Evolutionary conservation across 768 basidiomycete genomes (phyloP).

Genomic region (Lactifluus subvellereus): DNA sequence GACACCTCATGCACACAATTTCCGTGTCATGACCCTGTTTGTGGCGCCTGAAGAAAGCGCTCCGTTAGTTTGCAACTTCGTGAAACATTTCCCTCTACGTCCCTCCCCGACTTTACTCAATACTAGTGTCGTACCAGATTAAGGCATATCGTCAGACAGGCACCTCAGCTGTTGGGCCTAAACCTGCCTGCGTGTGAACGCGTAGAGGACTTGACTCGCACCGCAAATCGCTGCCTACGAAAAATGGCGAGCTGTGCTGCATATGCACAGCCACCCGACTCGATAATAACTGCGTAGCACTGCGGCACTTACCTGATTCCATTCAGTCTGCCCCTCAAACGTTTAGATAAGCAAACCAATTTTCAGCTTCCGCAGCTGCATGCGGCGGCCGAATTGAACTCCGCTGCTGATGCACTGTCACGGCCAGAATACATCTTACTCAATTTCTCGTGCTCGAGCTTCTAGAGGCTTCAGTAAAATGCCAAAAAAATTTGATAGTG

Average conservation of each 20-base stretch:
- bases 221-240: not conserved
- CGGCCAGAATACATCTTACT: not conserved
- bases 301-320: not conserved
- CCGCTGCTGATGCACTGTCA: not conserved
- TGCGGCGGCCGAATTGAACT: not conserved
- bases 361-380: not conserved
- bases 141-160: not conserved
- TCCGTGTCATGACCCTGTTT: slow-evolving; percentile 1
- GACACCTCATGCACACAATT: not conserved
- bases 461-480: not conserved
- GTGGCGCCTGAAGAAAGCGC: not conserved
- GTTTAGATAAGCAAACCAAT: not conserved
- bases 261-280: not conserved
- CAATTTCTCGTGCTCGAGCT: not conserved
- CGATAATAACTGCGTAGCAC: not conserved
- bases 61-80: not conserved
- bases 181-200: no score
- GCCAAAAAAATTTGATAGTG: not conserved
- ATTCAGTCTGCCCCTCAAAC: not conserved
- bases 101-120: not conserved
- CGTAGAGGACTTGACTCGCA: not conserved
- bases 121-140: not conserved
- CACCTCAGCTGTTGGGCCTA: no score
- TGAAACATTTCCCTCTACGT: not conserved
- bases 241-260: not conserved